A percentile compares a stretch with the other conserved stretches of the same genome.
Conservation (phyloP, 306 rosid species). For the Hylodesmum podocarpum region DNA sequence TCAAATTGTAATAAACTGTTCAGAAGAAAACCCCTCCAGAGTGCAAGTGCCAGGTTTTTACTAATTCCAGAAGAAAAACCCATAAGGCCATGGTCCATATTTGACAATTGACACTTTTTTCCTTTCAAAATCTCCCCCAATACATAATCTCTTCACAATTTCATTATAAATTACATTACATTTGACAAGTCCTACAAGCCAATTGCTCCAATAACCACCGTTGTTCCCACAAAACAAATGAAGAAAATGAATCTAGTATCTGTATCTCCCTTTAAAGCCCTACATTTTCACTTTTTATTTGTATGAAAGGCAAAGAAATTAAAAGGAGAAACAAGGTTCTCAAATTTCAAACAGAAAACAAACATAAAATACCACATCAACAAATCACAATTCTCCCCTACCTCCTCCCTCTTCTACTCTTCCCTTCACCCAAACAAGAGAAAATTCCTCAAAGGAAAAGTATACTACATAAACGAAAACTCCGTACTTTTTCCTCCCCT, state of each 20-base stretch:
- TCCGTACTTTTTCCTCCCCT: background rate
- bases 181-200: background rate
- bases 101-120: conserved; percentile 1
- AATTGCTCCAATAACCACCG: background rate
- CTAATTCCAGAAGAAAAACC: too few relatives aligned
- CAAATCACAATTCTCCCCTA: background rate
- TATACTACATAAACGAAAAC: background rate
- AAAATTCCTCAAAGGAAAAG: background rate
- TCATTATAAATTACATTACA: background rate
- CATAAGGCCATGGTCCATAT: background rate
- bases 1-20: too few relatives aligned
- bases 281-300: background rate
- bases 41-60: background rate
- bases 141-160: conserved; percentile 10
- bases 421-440: background rate
- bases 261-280: conserved; percentile 6
- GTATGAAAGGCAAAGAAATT: background rate
- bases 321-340: background rate
- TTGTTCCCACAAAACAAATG: background rate
- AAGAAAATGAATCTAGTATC: background rate
- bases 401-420: background rate
- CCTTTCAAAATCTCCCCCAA: background rate
- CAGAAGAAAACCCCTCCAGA: conserved; percentile 2
- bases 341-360: background rate
- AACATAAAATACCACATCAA: background rate